These are phyloP conservation scores for Wickerhamomyces subpelliculosus DNA, from an alignment of 805 yeast species.

Conservation along the genomic window DNA sequence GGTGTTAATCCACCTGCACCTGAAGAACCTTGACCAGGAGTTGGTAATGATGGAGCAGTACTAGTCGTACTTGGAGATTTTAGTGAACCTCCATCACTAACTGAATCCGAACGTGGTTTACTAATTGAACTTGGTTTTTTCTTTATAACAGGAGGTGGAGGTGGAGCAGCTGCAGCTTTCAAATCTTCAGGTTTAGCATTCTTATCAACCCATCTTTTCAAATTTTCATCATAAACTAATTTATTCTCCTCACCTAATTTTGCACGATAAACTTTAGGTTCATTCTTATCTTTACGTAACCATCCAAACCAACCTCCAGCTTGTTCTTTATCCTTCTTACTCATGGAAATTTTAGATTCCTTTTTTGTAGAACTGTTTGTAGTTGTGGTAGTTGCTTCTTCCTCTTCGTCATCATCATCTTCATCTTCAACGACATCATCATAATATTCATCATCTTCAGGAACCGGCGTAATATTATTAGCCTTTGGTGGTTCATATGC, in stretches of 20 bases:
- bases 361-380: slow-evolving; percentile 3
- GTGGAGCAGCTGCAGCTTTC: slow-evolving; percentile 62
- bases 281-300: slow-evolving; percentile 51
- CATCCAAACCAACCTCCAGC: slow-evolving; percentile 49
- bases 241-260: slow-evolving; percentile 75
- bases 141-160: slow-evolving; percentile 41
- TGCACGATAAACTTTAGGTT: slow-evolving; percentile 74
- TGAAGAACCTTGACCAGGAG: not conserved
- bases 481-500: slow-evolving; percentile 21
- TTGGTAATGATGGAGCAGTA: slow-evolving; percentile 3
- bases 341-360: slow-evolving; percentile 9
- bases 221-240: slow-evolving; percentile 75
- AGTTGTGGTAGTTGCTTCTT: slow-evolving; percentile 17
- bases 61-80: slow-evolving; percentile 1
- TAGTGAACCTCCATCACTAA: slow-evolving; percentile 6
- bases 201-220: slow-evolving; percentile 81
- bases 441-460: slow-evolving; percentile 38
- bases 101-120: slow-evolving; percentile 33
- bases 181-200: slow-evolving; percentile 62
- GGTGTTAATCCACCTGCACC: not conserved
- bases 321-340: slow-evolving; percentile 15
- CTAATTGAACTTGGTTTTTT: slow-evolving; percentile 26
- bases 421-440: slow-evolving; percentile 39
- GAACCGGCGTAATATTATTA: slow-evolving; percentile 11
- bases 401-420: slow-evolving; percentile 30